Percentiles rank a stretch among this genome's conserved stretches.
Evolutionary conservation across 148 eudicot genomes (phyloP).

Genomic region (Rhododendron simsii): DNA sequence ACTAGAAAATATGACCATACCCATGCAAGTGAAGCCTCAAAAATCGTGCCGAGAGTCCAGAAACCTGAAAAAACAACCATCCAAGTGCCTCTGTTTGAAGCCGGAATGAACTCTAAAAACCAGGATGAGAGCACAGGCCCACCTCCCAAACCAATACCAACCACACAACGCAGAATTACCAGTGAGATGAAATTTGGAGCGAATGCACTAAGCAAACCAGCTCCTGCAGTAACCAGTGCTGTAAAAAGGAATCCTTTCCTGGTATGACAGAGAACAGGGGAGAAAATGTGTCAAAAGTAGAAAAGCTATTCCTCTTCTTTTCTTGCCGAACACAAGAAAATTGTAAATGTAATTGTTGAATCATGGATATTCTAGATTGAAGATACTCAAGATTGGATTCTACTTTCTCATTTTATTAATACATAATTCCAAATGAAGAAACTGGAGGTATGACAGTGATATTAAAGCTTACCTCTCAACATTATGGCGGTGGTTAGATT

Average conservation of each 20-base stretch:
- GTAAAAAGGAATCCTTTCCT: conserved; percentile 27
- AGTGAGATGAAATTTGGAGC: conserved; percentile 26
- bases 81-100: conserved; percentile 84
- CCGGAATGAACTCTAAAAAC: conserved; percentile 89
- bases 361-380: background rate
- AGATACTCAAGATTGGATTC: background rate
- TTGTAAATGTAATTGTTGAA: background rate
- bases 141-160: conserved; percentile 48
- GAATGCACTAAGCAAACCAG: conserved; percentile 27
- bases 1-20: conserved; percentile 28
- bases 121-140: conserved; percentile 73
- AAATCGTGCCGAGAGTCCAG: conserved; percentile 85
- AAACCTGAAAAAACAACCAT: conserved; percentile 77
- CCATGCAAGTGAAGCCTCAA: conserved; percentile 92
- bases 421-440: background rate
- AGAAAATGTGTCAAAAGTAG: background rate
- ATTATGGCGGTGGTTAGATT: background rate
- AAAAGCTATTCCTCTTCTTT: background rate
- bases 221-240: conserved; percentile 12
- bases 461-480: background rate
- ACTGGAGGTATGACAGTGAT: background rate
- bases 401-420: background rate
- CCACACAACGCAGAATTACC: conserved; percentile 24
- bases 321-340: background rate
- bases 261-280: background rate